These are phyloP conservation scores for Sphagnum contortum DNA, from an alignment of 225 moss, liverwort and hornwort genomes.

Conservation along the genomic window DNA sequence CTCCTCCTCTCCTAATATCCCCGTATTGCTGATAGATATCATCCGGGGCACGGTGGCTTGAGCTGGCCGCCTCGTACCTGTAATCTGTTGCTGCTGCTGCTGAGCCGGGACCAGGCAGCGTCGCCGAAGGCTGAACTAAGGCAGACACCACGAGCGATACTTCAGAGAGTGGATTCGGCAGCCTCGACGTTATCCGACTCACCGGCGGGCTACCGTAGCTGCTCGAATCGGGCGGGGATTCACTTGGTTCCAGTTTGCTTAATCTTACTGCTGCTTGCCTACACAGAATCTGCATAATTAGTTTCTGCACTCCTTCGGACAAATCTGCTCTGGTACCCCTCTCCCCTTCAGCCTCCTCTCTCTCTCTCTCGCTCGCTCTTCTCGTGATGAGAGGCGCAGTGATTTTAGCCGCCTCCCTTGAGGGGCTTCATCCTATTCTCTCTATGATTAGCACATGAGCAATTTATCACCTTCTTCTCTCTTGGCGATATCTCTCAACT, in stretches of 20 bases:
- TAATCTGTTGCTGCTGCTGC: not conserved
- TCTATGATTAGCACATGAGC: too few species aligned
- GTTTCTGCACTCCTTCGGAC: not conserved
- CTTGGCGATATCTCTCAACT: too few species aligned
- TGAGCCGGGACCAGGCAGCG: not conserved
- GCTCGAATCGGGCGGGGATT: conserved; percentile 25
- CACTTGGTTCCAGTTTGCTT: conserved; percentile 51
- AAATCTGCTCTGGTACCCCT: too few species aligned
- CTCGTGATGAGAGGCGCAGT: too few species aligned
- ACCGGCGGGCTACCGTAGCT: conserved; percentile 12
- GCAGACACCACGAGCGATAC: conserved; percentile 21
- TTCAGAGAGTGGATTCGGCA: conserved; percentile 18
- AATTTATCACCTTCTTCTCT: too few species aligned
- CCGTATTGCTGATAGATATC: conserved; percentile 8
- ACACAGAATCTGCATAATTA: conserved; percentile 31
- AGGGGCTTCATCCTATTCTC: too few species aligned
- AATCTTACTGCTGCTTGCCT: conserved; percentile 18
- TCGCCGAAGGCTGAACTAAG: conserved; percentile 27
- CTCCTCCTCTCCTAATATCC: conserved; percentile 12
- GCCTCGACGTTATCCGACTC: not conserved
- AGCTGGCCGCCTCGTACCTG: not conserved
- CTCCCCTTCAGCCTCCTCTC: too few species aligned
- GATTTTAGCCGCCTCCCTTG: too few species aligned
- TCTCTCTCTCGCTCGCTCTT: too few species aligned
- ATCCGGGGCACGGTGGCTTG: not conserved